Evolutionary conservation across 2,329 filamentous ascomycete genomes (phyloP).

Genomic region (Diplocarpon mali): DNA sequence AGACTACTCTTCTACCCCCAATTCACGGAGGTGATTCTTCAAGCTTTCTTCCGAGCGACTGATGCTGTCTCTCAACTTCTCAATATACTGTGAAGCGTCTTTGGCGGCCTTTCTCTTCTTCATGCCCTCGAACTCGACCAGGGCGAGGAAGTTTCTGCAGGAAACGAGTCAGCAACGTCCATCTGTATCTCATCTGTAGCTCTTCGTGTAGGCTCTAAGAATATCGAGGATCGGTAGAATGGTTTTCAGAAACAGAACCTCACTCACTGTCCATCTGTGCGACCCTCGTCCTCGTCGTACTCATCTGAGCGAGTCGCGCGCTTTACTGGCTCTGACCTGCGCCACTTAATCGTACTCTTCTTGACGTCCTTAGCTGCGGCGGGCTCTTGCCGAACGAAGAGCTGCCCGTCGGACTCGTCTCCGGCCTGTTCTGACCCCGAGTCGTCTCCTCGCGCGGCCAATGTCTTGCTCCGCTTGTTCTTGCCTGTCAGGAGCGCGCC

Average conservation of each 20-base stretch:
- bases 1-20: conserved; percentile 5
- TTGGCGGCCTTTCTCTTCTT: conserved; percentile 16
- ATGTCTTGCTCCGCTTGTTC: conserved; percentile 12
- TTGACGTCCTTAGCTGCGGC: conserved; percentile 10
- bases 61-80: conserved; percentile 10
- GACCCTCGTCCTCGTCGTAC: conserved; percentile 21
- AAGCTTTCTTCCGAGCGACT: conserved; percentile 9
- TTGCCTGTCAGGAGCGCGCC: conserved; percentile 13
- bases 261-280: conserved; percentile 22
- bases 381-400: conserved; percentile 2
- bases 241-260: not conserved
- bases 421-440: conserved; percentile 2
- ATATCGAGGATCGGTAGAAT: not conserved
- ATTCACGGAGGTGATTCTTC: conserved; percentile 8
- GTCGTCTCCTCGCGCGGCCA: conserved; percentile 3
- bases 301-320: conserved; percentile 13
- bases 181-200: not conserved
- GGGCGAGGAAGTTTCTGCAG: conserved; percentile 18
- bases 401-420: conserved; percentile 7
- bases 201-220: not conserved
- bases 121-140: conserved; percentile 15
- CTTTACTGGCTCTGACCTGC: conserved; percentile 15
- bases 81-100: conserved; percentile 12
- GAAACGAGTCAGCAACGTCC: not conserved
- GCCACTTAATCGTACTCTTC: conserved; percentile 9